phyloP scores from a whole-genome alignment of 768 basidiomycete genomes.

The Antrodiella citrinella region DNA sequence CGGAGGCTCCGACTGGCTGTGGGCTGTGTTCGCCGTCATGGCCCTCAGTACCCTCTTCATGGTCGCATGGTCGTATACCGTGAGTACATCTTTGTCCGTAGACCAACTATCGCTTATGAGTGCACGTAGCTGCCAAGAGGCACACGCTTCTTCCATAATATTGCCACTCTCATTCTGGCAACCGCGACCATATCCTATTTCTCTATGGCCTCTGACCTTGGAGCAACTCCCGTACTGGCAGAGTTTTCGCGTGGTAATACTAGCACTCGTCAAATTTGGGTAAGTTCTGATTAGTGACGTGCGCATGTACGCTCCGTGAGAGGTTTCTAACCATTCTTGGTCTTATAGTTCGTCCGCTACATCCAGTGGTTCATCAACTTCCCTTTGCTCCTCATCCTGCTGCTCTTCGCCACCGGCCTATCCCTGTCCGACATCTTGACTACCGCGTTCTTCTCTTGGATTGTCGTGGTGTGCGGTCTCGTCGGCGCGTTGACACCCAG shows the following conservation, averaged over 20 bases:
- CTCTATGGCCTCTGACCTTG: slow-evolving; percentile 51
- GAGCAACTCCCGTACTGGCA: slow-evolving; percentile 33
- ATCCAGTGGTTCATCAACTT: slow-evolving; percentile 53
- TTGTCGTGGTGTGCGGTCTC: slow-evolving; percentile 37
- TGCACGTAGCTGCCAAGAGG: slow-evolving; percentile 27
- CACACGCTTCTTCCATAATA: slow-evolving; percentile 41
- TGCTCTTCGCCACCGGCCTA: slow-evolving; percentile 39
- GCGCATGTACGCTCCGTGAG: too few relatives aligned
- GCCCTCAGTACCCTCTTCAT: slow-evolving; percentile 29
- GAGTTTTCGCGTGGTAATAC: slow-evolving; percentile 29
- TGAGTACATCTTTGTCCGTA: slow-evolving; percentile 13
- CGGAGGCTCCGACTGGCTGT: slow-evolving; percentile 44
- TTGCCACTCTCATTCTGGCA: slow-evolving; percentile 37
- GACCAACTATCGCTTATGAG: slow-evolving; percentile 2
- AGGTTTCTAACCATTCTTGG: too few relatives aligned
- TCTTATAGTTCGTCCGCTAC: slow-evolving; percentile 39
- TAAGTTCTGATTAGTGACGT: slow-evolving; percentile 26
- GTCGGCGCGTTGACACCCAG: slow-evolving; percentile 43
- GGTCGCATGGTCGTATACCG: slow-evolving; percentile 31
- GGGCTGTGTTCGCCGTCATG: slow-evolving; percentile 50
- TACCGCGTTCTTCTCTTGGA: slow-evolving; percentile 38
- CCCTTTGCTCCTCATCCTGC: slow-evolving; percentile 38
- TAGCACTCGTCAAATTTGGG: slow-evolving; percentile 32
- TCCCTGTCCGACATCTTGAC: slow-evolving; percentile 41
- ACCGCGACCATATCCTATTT: slow-evolving; percentile 43